phyloP scores from a whole-genome alignment of 1,284 basidiomycete species.

The Lentinula novae-zelandiae region DNA sequence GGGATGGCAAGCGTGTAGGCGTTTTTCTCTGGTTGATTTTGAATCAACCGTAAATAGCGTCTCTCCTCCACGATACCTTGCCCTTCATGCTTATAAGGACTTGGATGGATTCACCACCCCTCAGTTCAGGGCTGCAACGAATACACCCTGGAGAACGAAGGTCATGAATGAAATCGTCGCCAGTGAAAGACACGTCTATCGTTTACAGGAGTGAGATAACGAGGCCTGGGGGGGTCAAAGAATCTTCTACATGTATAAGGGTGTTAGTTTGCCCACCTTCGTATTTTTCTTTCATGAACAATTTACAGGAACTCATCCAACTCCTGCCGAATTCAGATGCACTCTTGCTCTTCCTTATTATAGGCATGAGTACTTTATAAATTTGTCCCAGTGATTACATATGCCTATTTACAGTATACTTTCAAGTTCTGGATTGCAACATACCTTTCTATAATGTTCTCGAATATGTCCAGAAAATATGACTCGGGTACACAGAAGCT shows the following conservation, averaged over 20 bases:
- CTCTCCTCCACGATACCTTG: conserved; percentile 24
- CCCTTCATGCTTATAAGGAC: conserved; percentile 25
- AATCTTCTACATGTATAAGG: too few species aligned
- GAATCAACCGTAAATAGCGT: not conserved
- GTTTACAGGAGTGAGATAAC: not conserved
- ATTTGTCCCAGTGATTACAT: too few species aligned
- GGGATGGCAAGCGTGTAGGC: conserved; percentile 26
- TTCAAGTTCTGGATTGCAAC: not conserved
- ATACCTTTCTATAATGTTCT: not conserved
- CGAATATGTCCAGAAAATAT: not conserved
- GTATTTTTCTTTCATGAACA: too few species aligned
- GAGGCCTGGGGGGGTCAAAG: not conserved
- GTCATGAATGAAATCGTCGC: conserved; percentile 21
- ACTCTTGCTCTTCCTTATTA: too few species aligned
- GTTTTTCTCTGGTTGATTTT: conserved; percentile 21
- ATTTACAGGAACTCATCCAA: too few species aligned
- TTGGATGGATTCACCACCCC: conserved; percentile 18
- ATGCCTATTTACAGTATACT: too few species aligned
- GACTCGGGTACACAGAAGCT: too few species aligned
- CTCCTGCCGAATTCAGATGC: too few species aligned
- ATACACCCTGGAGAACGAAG: conserved; percentile 26
- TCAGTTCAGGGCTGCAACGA: conserved; percentile 26
- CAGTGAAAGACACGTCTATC: conserved; percentile 15
- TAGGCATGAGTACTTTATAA: too few species aligned
- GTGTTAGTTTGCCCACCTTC: too few species aligned